Base-by-base conservation (phyloP, 306 rosid genomes). In the Pachyrhizus erosus region DNA sequence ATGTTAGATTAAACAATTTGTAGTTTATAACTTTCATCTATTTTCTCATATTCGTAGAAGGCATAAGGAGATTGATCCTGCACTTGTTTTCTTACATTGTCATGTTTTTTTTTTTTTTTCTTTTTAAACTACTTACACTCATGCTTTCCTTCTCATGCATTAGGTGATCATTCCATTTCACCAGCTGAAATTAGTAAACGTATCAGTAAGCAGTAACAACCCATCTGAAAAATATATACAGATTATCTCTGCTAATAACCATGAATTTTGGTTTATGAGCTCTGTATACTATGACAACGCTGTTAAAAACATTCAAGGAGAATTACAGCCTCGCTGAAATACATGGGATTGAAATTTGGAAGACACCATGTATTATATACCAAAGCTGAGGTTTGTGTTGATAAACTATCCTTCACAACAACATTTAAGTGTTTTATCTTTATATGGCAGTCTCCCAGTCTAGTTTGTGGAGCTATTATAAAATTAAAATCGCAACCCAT, bases 181-280 rank as follows among this genome's bases (percentile, higher is more conserved):
- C 77, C 99, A 96, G 86, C 91, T 96, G 68, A 92, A 88, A 87
- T 92, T 94, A 18, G 95, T 91, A 37, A 93, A 92, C 76, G 95
- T 98, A 46, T 94, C 99, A 70, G 86, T 95, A 31, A 94, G 99
- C 89, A 92, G 79, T 82, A 73, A 80, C 83, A 96, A 96, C 45
- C 23, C 92, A 2, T 87, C 94, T 0, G 99, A 96, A 85, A 96
- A 96, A 54, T 96, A 81, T 87, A 86, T 96, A 69, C 87, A 85
- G 82, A 88, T 92, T 6, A 89, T 96, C 83, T 93, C 99, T 20
- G 93, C 92, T 2, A 98, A 96, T 79, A 96, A 94, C 88, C 98
- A 92, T 73, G 99, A 96, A 80, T 96, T 96, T 83, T 96, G 99
- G 99, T 92, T 96, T 80, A 88, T 96, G 99, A 96, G 99, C 51